Percentiles rank a stretch among this genome's conserved stretches.
Conservation (phyloP, 257 asterid species). For the Leptodermis oblonga region DNA sequence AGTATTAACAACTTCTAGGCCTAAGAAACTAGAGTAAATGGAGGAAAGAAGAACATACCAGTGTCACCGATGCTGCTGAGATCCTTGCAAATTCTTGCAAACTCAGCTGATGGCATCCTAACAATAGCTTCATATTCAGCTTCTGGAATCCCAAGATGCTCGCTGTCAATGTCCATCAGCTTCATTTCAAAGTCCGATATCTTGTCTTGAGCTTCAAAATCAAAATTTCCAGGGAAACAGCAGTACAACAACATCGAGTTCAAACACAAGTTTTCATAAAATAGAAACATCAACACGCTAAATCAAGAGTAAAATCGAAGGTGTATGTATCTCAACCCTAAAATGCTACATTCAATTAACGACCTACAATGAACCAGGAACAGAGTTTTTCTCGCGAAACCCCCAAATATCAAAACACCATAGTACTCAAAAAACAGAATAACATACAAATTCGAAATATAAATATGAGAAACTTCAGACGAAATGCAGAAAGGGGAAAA, state of each 20-base stretch:
- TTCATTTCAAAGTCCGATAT: conserved; percentile 42
- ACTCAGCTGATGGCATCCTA: conserved; percentile 42
- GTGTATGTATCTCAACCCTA: not conserved
- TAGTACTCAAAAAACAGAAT: too few relatives aligned
- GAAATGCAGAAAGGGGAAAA: not conserved
- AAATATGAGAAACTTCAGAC: not conserved
- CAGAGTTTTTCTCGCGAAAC: not conserved
- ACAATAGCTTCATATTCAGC: conserved; percentile 36
- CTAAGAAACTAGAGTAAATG: not conserved
- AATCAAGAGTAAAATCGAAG: not conserved
- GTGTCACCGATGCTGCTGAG: conserved; percentile 40
- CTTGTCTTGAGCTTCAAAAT: conserved; percentile 34
- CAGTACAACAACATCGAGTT: not conserved
- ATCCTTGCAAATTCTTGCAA: conserved; percentile 37
- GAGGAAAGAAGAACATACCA: conserved; percentile 7
- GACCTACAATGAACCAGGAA: not conserved
- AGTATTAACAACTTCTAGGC: not conserved
- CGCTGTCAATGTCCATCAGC: conserved; percentile 41
- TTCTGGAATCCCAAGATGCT: conserved; percentile 44
- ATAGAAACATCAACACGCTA: not conserved
- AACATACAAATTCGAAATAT: not conserved
- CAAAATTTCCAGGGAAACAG: not conserved
- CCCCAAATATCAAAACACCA: not conserved
- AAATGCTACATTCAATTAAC: not conserved
- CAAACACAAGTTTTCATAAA: not conserved